Evolutionary conservation across 2,329 filamentous ascomycete species (phyloP), one percentile per base, ranked within the genome.

Genomic region (Phyllachora maydis): DNA sequence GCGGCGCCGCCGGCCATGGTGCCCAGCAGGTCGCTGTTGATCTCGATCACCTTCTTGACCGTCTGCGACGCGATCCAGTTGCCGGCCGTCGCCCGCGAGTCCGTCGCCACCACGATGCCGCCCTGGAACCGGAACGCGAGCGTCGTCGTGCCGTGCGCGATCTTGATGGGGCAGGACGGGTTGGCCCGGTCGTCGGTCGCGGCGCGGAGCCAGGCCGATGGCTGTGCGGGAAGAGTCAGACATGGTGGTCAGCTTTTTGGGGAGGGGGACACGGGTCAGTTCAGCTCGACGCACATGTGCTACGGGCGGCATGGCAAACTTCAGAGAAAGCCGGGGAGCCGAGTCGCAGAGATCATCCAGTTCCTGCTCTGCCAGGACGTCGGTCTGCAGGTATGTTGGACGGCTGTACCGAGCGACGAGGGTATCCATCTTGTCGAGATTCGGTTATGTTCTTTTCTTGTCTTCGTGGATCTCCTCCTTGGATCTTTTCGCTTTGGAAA

Each of bases 11-110:
- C 88, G 32, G 88, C 88, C 85, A 98, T 92, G 37, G 88, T 98
- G 35, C 88, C 88, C 42, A 98, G 56, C 52, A 98, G 64, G 51
- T 74, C 76, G 52, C 64, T 79, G 60, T 92, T 92, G 62, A 92
- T 92, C 64, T 92, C 82, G 45, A 98, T 95, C 38, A 98, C 88
- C 65, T 98, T 98, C 71, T 98, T 98, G 45, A 98, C 88, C 25
- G 88, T 98, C 64, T 98, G 88, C 55, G 79, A 91, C 35, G 88
- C 88, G 53, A 98, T 98, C 88, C 88, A 98, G 66, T 88, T 90
- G 42, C 88, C 88, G 15, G 88, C 85, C 22, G 88, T 92, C 30
- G 88, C 88, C 55, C 88, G 72, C 30, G 88, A 98, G 56, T 98
- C 88, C 29, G 88, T 98, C 26, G 85, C 85, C 24, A 98, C 85